Evolutionary conservation across 768 basidiomycete species (phyloP).

Genomic region (Mycena rebaudengoi): DNA sequence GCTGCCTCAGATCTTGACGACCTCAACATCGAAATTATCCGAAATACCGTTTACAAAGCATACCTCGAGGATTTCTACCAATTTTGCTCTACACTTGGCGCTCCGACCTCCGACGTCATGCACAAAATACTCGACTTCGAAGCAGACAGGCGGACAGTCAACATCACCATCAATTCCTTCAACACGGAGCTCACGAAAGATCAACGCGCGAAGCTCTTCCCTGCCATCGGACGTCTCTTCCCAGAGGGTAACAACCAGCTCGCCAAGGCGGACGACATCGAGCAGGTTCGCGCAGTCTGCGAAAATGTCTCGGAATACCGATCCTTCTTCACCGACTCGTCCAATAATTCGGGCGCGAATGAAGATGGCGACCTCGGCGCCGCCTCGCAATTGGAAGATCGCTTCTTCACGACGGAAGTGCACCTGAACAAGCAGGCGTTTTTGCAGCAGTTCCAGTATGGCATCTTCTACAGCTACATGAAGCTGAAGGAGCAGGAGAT

Average conservation of each 20-base stretch:
- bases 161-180: slow-evolving; percentile 99
- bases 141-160: slow-evolving; percentile 95
- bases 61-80: slow-evolving; percentile 97
- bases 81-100: slow-evolving; percentile 81
- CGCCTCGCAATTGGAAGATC: slow-evolving; percentile 84
- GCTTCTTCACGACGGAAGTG: slow-evolving; percentile 94
- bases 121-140: slow-evolving; percentile 92
- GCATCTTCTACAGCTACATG: slow-evolving; percentile 92
- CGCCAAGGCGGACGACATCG: slow-evolving; percentile 93
- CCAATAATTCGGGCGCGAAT: slow-evolving; percentile 39
- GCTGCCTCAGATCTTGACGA: slow-evolving; percentile 97
- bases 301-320: slow-evolving; percentile 92
- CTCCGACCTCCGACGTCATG: slow-evolving; percentile 93
- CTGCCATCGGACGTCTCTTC: slow-evolving; percentile 90
- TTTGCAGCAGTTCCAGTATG: slow-evolving; percentile 95
- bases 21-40: slow-evolving; percentile 99
- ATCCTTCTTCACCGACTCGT: slow-evolving; percentile 80
- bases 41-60: slow-evolving; percentile 98
- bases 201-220: slow-evolving; percentile 93
- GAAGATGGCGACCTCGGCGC: slow-evolving; percentile 52
- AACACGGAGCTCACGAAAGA: slow-evolving; percentile 95
- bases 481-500: slow-evolving; percentile 94
- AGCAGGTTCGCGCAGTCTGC: slow-evolving; percentile 88
- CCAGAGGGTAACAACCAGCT: slow-evolving; percentile 96
- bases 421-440: slow-evolving; percentile 94